Conservation (phyloP, 140 eudicot species). For the Bidens hawaiensis region DNA sequence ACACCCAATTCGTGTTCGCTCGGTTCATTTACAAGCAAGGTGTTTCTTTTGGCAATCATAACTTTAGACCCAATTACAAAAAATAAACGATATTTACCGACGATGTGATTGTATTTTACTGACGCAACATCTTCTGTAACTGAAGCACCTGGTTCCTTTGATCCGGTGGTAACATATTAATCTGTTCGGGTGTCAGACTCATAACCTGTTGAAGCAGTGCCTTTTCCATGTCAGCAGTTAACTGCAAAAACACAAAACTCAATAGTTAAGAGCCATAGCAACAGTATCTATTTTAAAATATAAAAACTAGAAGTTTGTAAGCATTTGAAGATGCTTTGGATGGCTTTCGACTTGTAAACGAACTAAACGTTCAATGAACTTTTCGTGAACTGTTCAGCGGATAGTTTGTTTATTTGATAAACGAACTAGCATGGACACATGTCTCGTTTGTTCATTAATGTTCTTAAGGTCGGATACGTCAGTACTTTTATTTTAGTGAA, state of each 20-base stretch:
- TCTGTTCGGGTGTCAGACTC: conserved; percentile 87
- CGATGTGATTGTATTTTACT: conserved; percentile 26
- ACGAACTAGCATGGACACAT: too few species aligned
- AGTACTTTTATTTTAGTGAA: too few species aligned
- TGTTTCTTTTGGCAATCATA: too few species aligned
- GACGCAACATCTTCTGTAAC: conserved; percentile 87
- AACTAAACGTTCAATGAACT: too few species aligned
- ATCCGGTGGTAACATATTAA: conserved; percentile 72
- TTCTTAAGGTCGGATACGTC: too few species aligned
- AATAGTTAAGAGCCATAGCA: not conserved
- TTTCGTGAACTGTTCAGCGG: too few species aligned
- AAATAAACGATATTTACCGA: not conserved
- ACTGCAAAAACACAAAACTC: conserved; percentile 36
- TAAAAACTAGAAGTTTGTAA: too few species aligned
- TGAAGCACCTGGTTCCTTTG: conserved; percentile 90
- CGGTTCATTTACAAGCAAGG: too few species aligned
- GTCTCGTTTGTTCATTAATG: too few species aligned
- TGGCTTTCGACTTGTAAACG: not conserved
- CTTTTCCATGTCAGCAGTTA: conserved; percentile 71
- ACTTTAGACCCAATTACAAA: not conserved
- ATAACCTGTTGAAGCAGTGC: conserved; percentile 82
- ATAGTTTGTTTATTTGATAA: too few species aligned
- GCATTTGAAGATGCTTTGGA: not conserved
- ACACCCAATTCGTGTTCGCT: too few species aligned
- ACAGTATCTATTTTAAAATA: not conserved